Evolutionary conservation across 176 grass and related monocot species (phyloP).

Genomic region (Oryza brachyantha): DNA sequence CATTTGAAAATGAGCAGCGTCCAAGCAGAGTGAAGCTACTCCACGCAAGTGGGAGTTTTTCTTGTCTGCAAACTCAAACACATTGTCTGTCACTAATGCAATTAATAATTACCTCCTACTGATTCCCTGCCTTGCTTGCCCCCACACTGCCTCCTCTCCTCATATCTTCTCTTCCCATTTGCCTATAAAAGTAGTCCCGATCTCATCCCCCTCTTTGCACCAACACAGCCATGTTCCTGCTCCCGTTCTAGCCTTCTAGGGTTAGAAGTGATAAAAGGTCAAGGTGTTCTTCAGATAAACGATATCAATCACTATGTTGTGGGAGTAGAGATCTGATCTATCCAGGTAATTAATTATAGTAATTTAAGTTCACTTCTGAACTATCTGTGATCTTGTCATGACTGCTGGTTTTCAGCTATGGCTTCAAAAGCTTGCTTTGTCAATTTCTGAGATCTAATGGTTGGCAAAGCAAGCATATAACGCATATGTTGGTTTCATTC

Average conservation of each 20-base stretch:
- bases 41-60: constrained; percentile 30
- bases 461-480: neutral
- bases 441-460: constrained; percentile 8
- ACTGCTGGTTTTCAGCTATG: neutral
- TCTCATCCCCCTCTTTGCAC: neutral
- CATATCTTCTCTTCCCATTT: neutral
- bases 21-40: neutral
- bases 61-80: constrained; percentile 4
- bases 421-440: neutral
- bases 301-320: neutral
- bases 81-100: constrained; percentile 5
- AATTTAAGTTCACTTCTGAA: constrained; percentile 11
- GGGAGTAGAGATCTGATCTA: constrained; percentile 33
- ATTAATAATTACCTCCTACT: constrained; percentile 20
- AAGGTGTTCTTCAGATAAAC: neutral
- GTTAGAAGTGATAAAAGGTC: constrained; percentile 19
- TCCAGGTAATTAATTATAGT: constrained; percentile 27
- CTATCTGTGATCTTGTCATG: neutral
- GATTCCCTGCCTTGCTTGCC: neutral
- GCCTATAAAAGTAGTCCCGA: constrained; percentile 28
- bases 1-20: neutral
- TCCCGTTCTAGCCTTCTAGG: constrained; percentile 18
- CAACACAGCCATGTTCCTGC: constrained; percentile 5
- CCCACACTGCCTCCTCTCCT: neutral
- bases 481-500: neutral